Evolutionary conservation across 306 rosid species (phyloP).

Genomic region (Lagenaria siceraria): DNA sequence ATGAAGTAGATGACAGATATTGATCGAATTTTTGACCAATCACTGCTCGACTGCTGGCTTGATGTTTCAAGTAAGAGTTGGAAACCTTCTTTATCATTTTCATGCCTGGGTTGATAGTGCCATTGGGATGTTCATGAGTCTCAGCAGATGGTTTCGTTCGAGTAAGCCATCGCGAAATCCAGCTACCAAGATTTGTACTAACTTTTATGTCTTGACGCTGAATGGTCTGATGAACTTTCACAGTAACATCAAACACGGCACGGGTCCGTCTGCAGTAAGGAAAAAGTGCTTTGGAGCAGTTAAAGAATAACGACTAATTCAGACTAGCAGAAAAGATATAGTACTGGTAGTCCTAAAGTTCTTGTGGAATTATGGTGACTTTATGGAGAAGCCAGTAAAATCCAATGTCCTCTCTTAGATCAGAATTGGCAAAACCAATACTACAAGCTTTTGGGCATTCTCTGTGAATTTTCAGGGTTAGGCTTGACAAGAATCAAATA

Average conservation of each 20-base stretch:
- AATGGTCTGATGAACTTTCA: slow-evolving; percentile 51
- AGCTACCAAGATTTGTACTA: slow-evolving; percentile 61
- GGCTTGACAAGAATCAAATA: not conserved
- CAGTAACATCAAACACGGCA: slow-evolving; percentile 44
- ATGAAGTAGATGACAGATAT: slow-evolving; percentile 33
- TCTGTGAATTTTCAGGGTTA: not conserved
- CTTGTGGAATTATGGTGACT: not conserved
- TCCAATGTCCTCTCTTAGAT: not conserved
- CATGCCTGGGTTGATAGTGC: slow-evolving; percentile 16
- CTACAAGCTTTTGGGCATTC: not conserved
- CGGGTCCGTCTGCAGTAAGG: slow-evolving; percentile 54
- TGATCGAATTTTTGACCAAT: slow-evolving; percentile 36
- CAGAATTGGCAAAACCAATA: not conserved
- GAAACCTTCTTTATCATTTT: slow-evolving; percentile 22
- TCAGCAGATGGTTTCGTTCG: slow-evolving; percentile 69
- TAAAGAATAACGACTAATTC: not conserved
- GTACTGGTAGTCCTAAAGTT: not conserved
- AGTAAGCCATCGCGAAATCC: slow-evolving; percentile 55
- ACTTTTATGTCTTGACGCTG: slow-evolving; percentile 71
- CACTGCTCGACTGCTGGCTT: slow-evolving; percentile 17
- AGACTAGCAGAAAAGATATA: not conserved
- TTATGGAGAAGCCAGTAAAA: not conserved
- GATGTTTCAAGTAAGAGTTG: slow-evolving; percentile 28
- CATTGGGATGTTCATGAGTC: slow-evolving; percentile 32
- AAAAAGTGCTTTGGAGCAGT: not conserved